A percentile compares a stretch with the other conserved stretches of the same genome.
Evolutionary conservation across 345 rosid genomes (phyloP).

Genomic region (Populus alba): DNA sequence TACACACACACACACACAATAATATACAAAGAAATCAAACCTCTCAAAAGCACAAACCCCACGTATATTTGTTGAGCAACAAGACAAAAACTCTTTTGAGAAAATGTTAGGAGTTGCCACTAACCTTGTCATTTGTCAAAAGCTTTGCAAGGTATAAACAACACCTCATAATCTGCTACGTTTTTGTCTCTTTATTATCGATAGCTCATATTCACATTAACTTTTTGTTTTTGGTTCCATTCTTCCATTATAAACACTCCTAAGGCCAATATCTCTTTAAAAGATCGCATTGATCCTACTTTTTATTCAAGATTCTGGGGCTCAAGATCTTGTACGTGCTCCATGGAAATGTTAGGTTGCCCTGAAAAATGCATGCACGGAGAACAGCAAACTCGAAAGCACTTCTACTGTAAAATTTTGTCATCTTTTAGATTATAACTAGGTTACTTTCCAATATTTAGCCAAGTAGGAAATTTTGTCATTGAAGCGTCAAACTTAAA

Average conservation of each 20-base stretch:
- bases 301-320: not conserved
- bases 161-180: slow-evolving; percentile 30
- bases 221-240: not conserved
- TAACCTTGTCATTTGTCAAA: not conserved
- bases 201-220: not conserved
- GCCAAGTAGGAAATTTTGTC: no score
- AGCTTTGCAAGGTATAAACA: not conserved
- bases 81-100: slow-evolving; percentile 3
- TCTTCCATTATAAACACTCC: not conserved
- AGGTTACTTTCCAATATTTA: no score
- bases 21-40: not conserved
- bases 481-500: no score
- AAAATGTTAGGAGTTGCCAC: not conserved
- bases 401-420: no score
- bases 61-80: not conserved
- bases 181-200: slow-evolving; percentile 20
- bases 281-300: slow-evolving; percentile 1
- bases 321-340: no score
- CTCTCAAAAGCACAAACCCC: not conserved
- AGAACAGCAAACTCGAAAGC: no score
- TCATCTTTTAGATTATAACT: no score
- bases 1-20: not conserved
- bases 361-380: no score
- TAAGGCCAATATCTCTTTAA: not conserved
- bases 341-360: no score